Evolutionary conservation across 768 basidiomycete species (phyloP).

Genomic region (Boletus fagicola): DNA sequence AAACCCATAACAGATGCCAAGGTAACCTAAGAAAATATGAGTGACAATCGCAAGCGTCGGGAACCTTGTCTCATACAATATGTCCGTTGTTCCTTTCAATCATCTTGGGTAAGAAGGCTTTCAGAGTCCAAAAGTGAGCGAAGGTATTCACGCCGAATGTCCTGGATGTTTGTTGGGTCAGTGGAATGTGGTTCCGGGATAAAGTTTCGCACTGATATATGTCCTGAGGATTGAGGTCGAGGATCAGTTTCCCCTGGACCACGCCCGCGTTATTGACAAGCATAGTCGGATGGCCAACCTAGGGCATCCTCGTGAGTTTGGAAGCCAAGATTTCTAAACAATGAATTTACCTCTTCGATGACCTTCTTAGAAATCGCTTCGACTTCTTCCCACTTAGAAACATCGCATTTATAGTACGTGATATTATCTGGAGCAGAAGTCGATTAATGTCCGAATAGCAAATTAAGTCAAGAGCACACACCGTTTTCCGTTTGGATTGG

Average conservation of each 20-base stretch:
- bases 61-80: slow-evolving; percentile 53
- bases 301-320: slow-evolving; percentile 3
- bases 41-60: slow-evolving; percentile 1
- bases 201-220: slow-evolving; percentile 82
- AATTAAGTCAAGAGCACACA: slow-evolving; percentile 33
- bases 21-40: slow-evolving; percentile 54
- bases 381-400: slow-evolving; percentile 87
- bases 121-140: slow-evolving; percentile 88
- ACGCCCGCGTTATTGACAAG: slow-evolving; percentile 95
- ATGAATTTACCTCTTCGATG: slow-evolving; percentile 62
- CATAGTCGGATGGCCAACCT: slow-evolving; percentile 88
- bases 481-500: slow-evolving; percentile 76
- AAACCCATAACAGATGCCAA: slow-evolving; percentile 74
- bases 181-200: background rate
- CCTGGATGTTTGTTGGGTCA: slow-evolving; percentile 39
- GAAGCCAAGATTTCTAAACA: background rate
- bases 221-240: slow-evolving; percentile 78
- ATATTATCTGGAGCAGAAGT: slow-evolving; percentile 60
- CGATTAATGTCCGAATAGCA: background rate
- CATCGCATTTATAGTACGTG: slow-evolving; percentile 84
- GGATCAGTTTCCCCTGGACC: slow-evolving; percentile 81
- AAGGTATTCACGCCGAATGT: slow-evolving; percentile 89
- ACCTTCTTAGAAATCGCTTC: slow-evolving; percentile 70
- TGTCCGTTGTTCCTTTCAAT: slow-evolving; percentile 77
- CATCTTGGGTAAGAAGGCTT: slow-evolving; percentile 90